These are phyloP conservation scores for Chytriomyces confervae DNA, from an alignment of 192 early-diverging fungal species.

Conservation along the genomic window DNA sequence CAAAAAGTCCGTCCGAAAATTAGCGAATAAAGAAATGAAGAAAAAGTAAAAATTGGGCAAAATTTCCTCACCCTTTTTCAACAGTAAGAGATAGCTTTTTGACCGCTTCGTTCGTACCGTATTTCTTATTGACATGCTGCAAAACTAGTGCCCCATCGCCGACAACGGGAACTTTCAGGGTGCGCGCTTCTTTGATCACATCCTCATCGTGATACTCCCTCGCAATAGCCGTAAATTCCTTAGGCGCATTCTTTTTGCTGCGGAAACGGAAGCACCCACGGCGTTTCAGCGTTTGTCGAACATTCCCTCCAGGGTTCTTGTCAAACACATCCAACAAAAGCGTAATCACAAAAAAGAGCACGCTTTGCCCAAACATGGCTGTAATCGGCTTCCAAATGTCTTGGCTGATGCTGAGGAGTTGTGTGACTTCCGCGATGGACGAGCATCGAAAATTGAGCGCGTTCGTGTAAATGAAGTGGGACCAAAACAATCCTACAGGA, in stretches of 20 bases:
- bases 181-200: too few species aligned
- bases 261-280: background rate
- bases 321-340: background rate
- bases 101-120: too few species aligned
- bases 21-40: too few species aligned
- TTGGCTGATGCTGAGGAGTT: background rate
- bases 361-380: background rate
- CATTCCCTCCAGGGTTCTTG: background rate
- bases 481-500: background rate
- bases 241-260: background rate
- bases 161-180: background rate
- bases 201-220: background rate
- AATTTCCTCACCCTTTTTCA: background rate
- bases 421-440: background rate
- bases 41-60: too few species aligned
- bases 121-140: too few species aligned
- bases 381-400: background rate
- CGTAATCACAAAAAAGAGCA: slow-evolving; percentile 1
- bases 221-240: background rate
- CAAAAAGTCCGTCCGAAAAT: too few species aligned
- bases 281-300: background rate
- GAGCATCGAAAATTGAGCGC: background rate
- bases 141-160: too few species aligned
- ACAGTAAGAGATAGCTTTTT: too few species aligned
- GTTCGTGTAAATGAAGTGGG: background rate